Percentiles rank a stretch among this genome's conserved stretches.
phyloP scores from a whole-genome alignment of 1,284 basidiomycete genomes.

The Cystobasidium slooffiae region DNA sequence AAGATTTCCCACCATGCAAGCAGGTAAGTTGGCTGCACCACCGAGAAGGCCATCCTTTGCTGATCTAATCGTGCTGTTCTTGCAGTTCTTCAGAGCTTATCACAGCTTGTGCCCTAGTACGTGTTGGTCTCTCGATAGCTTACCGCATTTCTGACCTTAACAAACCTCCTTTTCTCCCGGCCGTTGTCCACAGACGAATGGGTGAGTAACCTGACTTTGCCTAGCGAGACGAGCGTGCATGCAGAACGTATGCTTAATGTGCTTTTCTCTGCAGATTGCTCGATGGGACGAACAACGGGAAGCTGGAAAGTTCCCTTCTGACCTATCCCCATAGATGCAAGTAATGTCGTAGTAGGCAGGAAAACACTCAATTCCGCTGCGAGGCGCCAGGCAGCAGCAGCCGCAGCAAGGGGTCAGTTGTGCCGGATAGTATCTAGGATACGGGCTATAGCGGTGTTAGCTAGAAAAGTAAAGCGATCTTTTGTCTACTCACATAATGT shows the following conservation, averaged over 20 bases:
- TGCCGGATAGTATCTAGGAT: too few species aligned
- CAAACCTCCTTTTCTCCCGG: background rate
- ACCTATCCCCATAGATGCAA: constrained; percentile 22
- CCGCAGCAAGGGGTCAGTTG: background rate
- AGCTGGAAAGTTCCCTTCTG: constrained; percentile 78
- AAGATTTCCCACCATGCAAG: constrained; percentile 96
- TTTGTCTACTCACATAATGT: too few species aligned
- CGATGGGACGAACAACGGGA: constrained; percentile 94
- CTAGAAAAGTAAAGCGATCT: too few species aligned
- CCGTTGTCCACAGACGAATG: constrained; percentile 71
- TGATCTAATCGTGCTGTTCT: background rate
- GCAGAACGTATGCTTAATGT: constrained; percentile 43
- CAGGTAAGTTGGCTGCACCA: constrained; percentile 55
- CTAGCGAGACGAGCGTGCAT: constrained; percentile 23
- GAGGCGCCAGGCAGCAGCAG: too few species aligned
- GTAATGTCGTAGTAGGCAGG: background rate
- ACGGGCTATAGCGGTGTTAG: too few species aligned
- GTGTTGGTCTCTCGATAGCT: constrained; percentile 53
- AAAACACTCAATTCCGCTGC: background rate
- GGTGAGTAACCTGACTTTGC: constrained; percentile 61
- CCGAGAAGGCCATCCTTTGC: background rate
- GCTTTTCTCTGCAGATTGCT: constrained; percentile 63
- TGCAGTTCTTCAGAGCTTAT: constrained; percentile 91
- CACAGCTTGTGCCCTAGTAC: constrained; percentile 96
- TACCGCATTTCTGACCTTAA: background rate